Conservation (phyloP, 2,329 filamentous ascomycete genomes). For the Fusarium dimerum region DNA sequence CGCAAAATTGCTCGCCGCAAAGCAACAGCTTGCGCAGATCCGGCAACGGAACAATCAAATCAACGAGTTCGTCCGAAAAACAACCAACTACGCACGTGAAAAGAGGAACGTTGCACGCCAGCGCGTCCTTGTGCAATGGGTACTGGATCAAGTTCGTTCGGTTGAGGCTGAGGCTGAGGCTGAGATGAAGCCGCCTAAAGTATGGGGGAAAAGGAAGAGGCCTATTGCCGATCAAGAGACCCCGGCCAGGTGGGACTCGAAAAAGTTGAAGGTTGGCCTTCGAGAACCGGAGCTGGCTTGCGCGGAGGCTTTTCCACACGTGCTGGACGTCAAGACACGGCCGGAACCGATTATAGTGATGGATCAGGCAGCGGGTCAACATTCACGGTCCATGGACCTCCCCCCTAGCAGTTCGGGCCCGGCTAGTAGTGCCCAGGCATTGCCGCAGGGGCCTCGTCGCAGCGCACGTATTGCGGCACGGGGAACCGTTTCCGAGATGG, state of each 20-base stretch:
- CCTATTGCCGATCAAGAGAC: not conserved
- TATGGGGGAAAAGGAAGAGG: not conserved
- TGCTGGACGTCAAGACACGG: no score
- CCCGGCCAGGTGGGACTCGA: not conserved
- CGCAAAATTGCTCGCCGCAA: constrained; percentile 1
- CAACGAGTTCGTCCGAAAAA: not conserved
- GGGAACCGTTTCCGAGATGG: not conserved
- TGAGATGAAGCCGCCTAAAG: constrained; percentile 12
- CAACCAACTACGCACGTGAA: constrained; percentile 1
- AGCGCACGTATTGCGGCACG: constrained; percentile 1
- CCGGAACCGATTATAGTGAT: not conserved
- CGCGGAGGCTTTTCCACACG: not conserved
- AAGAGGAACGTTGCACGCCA: constrained; percentile 19
- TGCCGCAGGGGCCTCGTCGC: not conserved
- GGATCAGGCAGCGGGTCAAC: not conserved
- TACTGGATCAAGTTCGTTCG: constrained; percentile 29
- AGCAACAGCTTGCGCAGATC: not conserved
- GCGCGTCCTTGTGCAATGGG: constrained; percentile 27
- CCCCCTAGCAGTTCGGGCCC: not conserved
- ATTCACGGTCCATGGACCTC: not conserved
- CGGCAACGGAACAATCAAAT: not conserved
- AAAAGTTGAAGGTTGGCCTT: not conserved
- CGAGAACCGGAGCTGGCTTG: not conserved
- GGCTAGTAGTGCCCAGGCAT: not conserved
- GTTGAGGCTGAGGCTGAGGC: no score